Evolutionary conservation across 2,329 filamentous ascomycete genomes (phyloP), one percentile per base, ranked within the genome.

Genomic region (Fusarium goolgardi): DNA sequence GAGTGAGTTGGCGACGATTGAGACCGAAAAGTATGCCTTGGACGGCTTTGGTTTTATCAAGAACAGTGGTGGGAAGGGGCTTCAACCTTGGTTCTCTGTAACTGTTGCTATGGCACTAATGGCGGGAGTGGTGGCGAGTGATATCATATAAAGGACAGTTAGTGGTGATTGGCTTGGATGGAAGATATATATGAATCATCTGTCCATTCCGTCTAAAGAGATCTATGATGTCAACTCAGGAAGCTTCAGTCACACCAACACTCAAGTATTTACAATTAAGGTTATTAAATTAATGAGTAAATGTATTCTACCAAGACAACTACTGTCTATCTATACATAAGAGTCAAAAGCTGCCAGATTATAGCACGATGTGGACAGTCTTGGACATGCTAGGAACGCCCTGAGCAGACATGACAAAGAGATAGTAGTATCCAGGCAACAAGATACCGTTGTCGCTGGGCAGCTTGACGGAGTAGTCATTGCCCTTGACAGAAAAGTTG

Each of bases 361-460:
- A 63, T 20, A 43, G 27, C 1, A 59, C 5, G 3, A 64, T 31
- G 10, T 67, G 63, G 25, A 67, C 63, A 18, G 63, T 67, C 57
- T 67, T 57, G 4, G 63, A 66, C 57, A 67, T 67, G 18, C 63
- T 67, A 1, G 63, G 63, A 27, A 52, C 47, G 1, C 63, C 63
- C 18, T 66, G 25, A 0, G 63, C 44, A 5, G 60, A 63, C 63
- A 67, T 67, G 0, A 64, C 84, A 72, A 87, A 88, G 10, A 88
- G 70, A 75, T 84, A 83, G 78, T 82, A 88, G 68, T 81, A 85
- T 0, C 85, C 86, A 0, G 85, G 85, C 4, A 86, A 63, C 8
- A 82, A 70, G 23, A 87, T 75, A 5, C 85, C 85, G 1, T 80
- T 62, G 61, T 87, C 85, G 4, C 66, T 64, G 0, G 85, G 84